Base-by-base conservation (phyloP, 169 alveolate genomes). In the Plasmodium gonderi region DNA sequence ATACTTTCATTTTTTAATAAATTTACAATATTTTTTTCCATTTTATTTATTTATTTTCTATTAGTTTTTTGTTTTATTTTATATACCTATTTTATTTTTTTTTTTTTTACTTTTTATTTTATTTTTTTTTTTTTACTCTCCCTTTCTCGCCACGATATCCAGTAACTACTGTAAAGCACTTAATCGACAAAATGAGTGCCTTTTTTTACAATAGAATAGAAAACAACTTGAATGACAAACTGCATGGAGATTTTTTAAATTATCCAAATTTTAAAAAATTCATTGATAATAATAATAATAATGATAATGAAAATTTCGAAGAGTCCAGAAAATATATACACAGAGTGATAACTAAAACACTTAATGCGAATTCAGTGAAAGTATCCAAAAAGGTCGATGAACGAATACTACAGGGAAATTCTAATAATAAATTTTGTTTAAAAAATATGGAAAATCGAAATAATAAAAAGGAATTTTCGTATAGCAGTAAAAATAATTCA, bases 321-420 rank as follows among this genome's bases (percentile, higher is more conserved):
- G 93, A 87, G 68, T 87, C 93, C 1, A 54, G 93, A 60, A 87
- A 87, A 65, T 87, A 87, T 75, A 87, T 87, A 87, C 93, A 87
- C 64, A 54, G 87, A 26, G 93, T 67, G 68, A 87, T 87, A 51
- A 87, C 85, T 17, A 87, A 76, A 87, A 87, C 93, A 38, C 87
- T 87, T 14, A 87, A 87, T 54, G 79, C 87, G 47, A 87, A 87
- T 23, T 87, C 93, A 20, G 51, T 75, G 45, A 87, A 54, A 14
- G 67, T 38, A 51, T 36, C 26, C 79, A 87, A 64, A 75, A 51
- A 68, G 11, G 12, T 67, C 5, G 65, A 54, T 23, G 93, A 87
- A 33, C 44, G 80, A 6, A 33, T 20, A 31, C 36, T 54, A 78
- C 68, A 76, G 33, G 29, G 45, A 14, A 75, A 36, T 54, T 29